Evolutionary conservation across 495 filamentous ascomycete species (phyloP).

Genomic region (Penicillium roqueforti): DNA sequence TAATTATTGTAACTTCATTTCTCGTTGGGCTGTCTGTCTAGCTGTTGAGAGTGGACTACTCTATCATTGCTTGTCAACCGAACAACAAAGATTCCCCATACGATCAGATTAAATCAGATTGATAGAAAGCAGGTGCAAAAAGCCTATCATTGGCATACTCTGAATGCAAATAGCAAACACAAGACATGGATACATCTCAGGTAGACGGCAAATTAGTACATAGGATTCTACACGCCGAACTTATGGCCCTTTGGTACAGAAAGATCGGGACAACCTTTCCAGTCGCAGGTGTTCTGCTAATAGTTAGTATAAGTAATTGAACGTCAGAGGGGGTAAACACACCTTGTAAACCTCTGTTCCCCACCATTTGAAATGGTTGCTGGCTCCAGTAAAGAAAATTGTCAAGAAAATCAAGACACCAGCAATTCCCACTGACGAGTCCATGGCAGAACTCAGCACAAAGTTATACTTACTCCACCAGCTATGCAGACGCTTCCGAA

Average conservation of each 20-base stretch:
- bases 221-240: slow-evolving; percentile 10
- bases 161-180: background rate
- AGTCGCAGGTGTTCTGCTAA: slow-evolving; percentile 25
- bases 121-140: background rate
- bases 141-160: background rate
- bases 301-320: background rate
- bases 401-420: slow-evolving; percentile 80
- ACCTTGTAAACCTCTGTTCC: slow-evolving; percentile 65
- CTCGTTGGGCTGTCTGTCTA: background rate
- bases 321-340: background rate
- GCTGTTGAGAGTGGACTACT: background rate
- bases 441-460: slow-evolving; percentile 73
- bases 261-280: slow-evolving; percentile 20
- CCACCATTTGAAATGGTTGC: slow-evolving; percentile 61
- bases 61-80: background rate
- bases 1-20: background rate
- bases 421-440: slow-evolving; percentile 72
- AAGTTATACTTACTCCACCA: slow-evolving; percentile 92
- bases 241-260: slow-evolving; percentile 17
- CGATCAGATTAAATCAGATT: background rate
- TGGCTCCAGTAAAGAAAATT: slow-evolving; percentile 66
- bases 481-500: slow-evolving; percentile 52
- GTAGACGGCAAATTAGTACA: background rate
- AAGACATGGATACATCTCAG: background rate
- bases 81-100: background rate